phyloP scores from a whole-genome alignment of 2,329 filamentous ascomycete genomes.

The Beauveria sp. region DNA sequence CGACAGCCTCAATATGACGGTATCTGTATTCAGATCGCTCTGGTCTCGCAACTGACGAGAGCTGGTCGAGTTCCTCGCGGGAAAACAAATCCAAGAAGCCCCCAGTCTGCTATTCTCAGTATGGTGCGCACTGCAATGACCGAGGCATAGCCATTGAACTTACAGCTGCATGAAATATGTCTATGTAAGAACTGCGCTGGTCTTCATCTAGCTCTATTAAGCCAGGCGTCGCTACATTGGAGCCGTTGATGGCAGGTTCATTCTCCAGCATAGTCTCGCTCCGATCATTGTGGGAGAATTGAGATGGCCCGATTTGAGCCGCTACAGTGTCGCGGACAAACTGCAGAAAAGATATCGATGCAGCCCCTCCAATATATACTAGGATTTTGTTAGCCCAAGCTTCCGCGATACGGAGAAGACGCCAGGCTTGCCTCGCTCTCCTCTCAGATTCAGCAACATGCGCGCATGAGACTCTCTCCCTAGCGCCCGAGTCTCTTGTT shows the following conservation, averaged over 20 bases:
- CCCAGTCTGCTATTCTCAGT: slow-evolving; percentile 2
- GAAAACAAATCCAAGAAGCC: slow-evolving; percentile 11
- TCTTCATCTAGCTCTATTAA: slow-evolving; percentile 1
- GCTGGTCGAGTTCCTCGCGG: background rate
- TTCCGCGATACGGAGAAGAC: background rate
- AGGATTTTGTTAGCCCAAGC: background rate
- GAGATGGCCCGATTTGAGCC: slow-evolving; percentile 44
- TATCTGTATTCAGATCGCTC: background rate
- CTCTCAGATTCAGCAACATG: slow-evolving; percentile 38
- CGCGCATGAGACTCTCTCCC: slow-evolving; percentile 16
- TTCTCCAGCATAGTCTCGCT: slow-evolving; percentile 47
- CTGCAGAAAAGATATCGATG: slow-evolving; percentile 48
- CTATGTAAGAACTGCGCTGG: background rate
- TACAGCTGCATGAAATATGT: background rate
- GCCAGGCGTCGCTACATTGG: background rate
- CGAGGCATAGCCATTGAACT: background rate
- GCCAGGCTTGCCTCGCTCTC: slow-evolving; percentile 31
- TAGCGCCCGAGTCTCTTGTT: background rate
- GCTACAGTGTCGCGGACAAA: slow-evolving; percentile 39
- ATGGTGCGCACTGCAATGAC: too few species aligned
- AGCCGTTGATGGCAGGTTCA: slow-evolving; percentile 18
- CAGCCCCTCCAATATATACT: slow-evolving; percentile 44
- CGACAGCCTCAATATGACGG: slow-evolving; percentile 8
- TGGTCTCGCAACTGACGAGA: slow-evolving; percentile 5
- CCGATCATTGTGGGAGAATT: slow-evolving; percentile 43